Base-by-base conservation (phyloP, 257 asterid genomes). In the Echium plantagineum region DNA sequence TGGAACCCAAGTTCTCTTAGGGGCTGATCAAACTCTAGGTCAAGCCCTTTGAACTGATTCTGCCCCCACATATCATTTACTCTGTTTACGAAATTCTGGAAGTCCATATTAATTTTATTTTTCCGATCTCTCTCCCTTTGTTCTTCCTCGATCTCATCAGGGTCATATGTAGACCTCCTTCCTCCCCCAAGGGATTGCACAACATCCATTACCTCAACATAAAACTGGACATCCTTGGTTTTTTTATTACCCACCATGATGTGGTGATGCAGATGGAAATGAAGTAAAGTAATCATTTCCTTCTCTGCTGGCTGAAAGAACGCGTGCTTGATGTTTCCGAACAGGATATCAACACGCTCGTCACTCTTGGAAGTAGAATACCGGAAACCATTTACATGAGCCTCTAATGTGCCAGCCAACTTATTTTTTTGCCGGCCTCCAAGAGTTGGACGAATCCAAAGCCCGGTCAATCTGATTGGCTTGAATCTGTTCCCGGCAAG, bases 71-170 rank as follows among this genome's bases (percentile, higher is more conserved):
- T 76, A 52, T 84, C 94, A 60, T 82, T 78, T 68, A 86, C 94
- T 54, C 86, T 72, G 74, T 71, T 82, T 64, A 82, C 90, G 65
- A 84, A 86, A 60, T 68, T 71, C 75, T 78, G 90, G 58, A 86
- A 86, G 21, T 83, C 87, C 89, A 71, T 60, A 59, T 80, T 86
- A 21, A 80, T 86, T 73, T 86, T 84, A 76, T 86, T 86, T 49
- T 84, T 86, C 61, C 84, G 67, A n/a, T 78, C 90, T 55, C 94
- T 78, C 78, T 86, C 95, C 73, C 95, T 73, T 65, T 86, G 90
- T 61, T 86, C 95, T 75, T 86, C 95, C 76, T 86, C 95, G 32
- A 86, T 81, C 79, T 86, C 95, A 65, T 86, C 94, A 17, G 95
- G 94, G 58, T 83, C 95, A 58, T 81, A 84, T 9, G 85, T 81